Percentiles rank a stretch among this genome's conserved stretches.
phyloP scores from a whole-genome alignment of 2,329 filamentous ascomycete genomes.

The Cercospora sp. region DNA sequence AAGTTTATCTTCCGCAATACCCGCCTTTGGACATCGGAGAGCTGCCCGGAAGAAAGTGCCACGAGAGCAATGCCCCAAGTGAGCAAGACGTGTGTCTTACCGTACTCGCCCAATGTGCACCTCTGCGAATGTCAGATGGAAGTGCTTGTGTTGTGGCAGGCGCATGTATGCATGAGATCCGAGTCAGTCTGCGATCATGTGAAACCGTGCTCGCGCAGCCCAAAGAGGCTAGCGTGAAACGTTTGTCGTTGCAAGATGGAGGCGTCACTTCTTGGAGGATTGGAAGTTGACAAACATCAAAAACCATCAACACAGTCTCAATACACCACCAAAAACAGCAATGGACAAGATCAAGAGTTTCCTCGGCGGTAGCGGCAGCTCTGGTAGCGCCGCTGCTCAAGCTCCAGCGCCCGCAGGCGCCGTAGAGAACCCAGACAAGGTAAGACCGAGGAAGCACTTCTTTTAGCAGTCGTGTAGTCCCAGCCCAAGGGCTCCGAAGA shows the following conservation, averaged over 20 bases:
- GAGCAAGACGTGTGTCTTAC: not conserved
- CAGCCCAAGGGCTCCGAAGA: not conserved
- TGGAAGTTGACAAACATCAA: not conserved
- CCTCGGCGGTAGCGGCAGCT: conserved; percentile 24
- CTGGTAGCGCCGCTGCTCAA: conserved; percentile 8
- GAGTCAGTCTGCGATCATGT: not conserved
- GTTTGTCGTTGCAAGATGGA: not conserved
- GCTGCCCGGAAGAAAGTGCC: not conserved
- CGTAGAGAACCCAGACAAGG: conserved; percentile 12
- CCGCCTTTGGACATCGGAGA: not conserved
- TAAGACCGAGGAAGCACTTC: not conserved
- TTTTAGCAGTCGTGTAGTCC: not conserved
- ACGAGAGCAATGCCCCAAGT: not conserved
- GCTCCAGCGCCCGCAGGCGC: conserved; percentile 12
- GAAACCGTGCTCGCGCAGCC: not conserved
- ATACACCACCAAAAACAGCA: not conserved
- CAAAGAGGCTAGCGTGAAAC: conserved; percentile 7
- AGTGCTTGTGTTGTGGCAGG: not conserved
- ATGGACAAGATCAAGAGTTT: conserved; percentile 32
- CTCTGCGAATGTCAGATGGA: not conserved
- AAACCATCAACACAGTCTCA: not conserved
- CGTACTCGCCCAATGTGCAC: not conserved
- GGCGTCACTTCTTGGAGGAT: not conserved
- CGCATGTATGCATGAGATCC: not conserved
- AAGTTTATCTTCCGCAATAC: not conserved